Base-by-base conservation (phyloP, 352 stramenopile species). In the Phytophthora agathidicida region DNA sequence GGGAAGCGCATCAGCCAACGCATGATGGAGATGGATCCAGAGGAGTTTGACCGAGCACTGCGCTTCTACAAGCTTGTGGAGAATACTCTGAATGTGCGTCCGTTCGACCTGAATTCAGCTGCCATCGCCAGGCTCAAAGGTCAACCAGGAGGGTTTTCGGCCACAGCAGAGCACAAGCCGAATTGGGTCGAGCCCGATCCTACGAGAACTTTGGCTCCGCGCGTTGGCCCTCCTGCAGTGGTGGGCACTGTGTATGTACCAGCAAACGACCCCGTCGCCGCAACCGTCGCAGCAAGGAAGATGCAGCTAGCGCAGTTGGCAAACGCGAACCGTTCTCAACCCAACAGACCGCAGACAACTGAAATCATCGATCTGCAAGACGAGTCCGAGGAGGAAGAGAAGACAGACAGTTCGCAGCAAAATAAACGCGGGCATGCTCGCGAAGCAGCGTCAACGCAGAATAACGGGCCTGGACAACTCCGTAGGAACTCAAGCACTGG, bases 31-130 rank as follows among this genome's bases (percentile, higher is more conserved):
- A 71, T 75, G 61, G 48, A 35, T 7, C 9, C 47, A 9, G 26
- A 33, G 5, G 67, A 75, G 35, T 75, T 75, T 32, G 49, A 60
- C 37, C 61, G 48, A 17, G 61, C 51, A 0, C 11, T 75, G 17
- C 51, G 47, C n/a, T 75, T 72, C 39, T 75, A 75, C 47, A 70
- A 71, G 17, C 62, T 72, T 6, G 67, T 75, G 14, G 67, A 75
- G 57, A 61, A 60, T 7, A 69, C 53, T 14, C 39, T 75, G 30
- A 66, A 58, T 48, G 41, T 60, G 28, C 58, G 58, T 44, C 64
- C 64, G 16, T 73, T 73, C 37, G 50, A 60, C 22, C 35, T 73
- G 39, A 60, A 65, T 16, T 26, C 57, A 30, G 41, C 43, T 9
- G 45, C 27, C 16, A 31, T 50, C 7, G 50, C 51, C 1, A 44